These are phyloP conservation scores for Soucietia sequanensis DNA, from an alignment of 805 yeast species.

Conservation along the genomic window DNA sequence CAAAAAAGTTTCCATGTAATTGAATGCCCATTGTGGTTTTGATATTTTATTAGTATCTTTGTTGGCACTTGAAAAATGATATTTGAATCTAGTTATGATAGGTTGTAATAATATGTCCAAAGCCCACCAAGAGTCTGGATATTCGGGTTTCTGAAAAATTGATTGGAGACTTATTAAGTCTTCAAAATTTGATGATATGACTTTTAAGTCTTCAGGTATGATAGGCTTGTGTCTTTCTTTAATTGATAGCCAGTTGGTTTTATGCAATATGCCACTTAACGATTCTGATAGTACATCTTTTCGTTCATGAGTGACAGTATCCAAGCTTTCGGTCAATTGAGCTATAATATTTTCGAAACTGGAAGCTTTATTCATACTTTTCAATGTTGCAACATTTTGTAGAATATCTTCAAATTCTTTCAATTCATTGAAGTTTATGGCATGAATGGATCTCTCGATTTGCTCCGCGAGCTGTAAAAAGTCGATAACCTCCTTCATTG, in stretches of 20 bases:
- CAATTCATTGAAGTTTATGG: too few relatives aligned
- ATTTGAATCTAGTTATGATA: constrained; percentile 51
- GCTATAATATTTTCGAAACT: constrained; percentile 4
- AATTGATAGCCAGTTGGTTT: constrained; percentile 24
- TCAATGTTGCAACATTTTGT: not conserved
- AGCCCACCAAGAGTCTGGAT: constrained; percentile 49
- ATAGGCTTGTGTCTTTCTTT: constrained; percentile 9
- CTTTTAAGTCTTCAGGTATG: constrained; percentile 8
- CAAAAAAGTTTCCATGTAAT: constrained; percentile 46
- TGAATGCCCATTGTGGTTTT: constrained; percentile 71
- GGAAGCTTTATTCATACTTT: not conserved
- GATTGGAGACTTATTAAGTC: constrained; percentile 32
- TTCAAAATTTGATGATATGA: constrained; percentile 4
- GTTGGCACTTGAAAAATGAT: constrained; percentile 53
- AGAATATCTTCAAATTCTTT: not conserved
- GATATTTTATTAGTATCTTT: constrained; percentile 61
- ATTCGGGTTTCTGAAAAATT: constrained; percentile 20
- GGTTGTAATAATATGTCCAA: constrained; percentile 46
- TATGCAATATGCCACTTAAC: constrained; percentile 11
- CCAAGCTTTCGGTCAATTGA: constrained; percentile 3
- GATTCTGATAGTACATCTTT: constrained; percentile 8
- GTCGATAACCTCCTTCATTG: constrained; percentile 4
- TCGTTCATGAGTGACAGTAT: constrained; percentile 5
- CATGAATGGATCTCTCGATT: too few relatives aligned
- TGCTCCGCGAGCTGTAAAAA: constrained; percentile 8